Base-by-base conservation (phyloP, 192 early-diverging fungal species). In the Backusella westeae region DNA sequence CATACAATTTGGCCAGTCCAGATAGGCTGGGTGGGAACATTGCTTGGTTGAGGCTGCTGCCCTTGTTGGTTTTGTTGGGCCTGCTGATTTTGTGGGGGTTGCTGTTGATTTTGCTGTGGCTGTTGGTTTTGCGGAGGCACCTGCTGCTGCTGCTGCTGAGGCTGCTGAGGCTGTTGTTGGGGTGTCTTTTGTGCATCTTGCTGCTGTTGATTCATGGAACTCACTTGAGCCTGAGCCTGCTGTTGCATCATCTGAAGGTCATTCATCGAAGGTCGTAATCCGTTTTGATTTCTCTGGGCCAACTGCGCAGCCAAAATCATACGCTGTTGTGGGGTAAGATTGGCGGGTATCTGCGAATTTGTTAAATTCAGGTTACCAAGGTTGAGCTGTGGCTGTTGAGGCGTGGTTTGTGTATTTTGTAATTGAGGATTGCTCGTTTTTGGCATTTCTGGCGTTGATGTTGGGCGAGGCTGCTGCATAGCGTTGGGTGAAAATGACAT, bases 1-100 rank as follows among this genome's bases (percentile, higher is more conserved):
- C 82, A 83, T 5, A 80, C 82, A 78, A 83, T 83, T 38, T 79
- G 75, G 4, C 82, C 82, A 8, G 72, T 75, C 82, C 82, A 83
- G 2, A 83, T 75, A 4, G 79, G 75, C 36, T 67, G 76, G 10
- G 71, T 66, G 3, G 74, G 69, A 0, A 68, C 69, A 14, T 53
- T 66, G 32, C 49, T 63, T 44, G 66, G 68, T 74, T 69, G 66
- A n/a, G 38, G n/a, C 34, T 63, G 72, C 26, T 53, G 69, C 10
- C 71, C 67, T 41, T 74, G 73, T 34, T 68, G 63, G 29, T 34
- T 32, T 36, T 71, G 67, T 68, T 75, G 68, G 21, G 10, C 32
- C 2, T 75, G 73, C 35, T 78, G 77, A 0, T n/a, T 6, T 21
- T 77, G 76, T n/a, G 72, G 75, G 32, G 38, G 52, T 72, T 77